Conservation (phyloP, 805 yeast species). For the Candida sanyiensis region DNA sequence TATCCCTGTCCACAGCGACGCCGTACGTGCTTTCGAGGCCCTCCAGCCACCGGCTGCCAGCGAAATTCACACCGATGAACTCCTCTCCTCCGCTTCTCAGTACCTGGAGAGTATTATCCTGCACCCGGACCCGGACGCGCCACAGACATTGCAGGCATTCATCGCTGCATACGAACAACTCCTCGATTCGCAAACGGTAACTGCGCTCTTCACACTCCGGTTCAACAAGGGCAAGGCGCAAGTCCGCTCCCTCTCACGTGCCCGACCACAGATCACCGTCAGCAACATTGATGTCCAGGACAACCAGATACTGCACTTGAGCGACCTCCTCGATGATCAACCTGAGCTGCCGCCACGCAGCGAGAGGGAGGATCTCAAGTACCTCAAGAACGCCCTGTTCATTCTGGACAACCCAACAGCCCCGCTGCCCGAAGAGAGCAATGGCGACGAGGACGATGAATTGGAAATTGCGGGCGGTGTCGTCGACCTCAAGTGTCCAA, state of each 20-base stretch:
- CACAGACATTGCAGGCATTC: not conserved
- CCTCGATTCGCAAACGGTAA: slow-evolving; percentile 13
- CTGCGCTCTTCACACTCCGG: slow-evolving; percentile 10
- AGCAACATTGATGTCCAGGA: slow-evolving; percentile 11
- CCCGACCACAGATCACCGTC: slow-evolving; percentile 13
- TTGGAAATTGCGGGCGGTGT: slow-evolving; percentile 64
- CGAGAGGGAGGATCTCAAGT: not conserved
- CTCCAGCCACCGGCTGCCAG: slow-evolving; percentile 5
- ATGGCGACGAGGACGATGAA: slow-evolving; percentile 45
- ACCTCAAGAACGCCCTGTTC: slow-evolving; percentile 38
- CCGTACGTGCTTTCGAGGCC: slow-evolving; percentile 1
- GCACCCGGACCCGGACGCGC: slow-evolving; percentile 2
- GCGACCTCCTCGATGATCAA: slow-evolving; percentile 3
- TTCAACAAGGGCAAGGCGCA: slow-evolving; percentile 14
- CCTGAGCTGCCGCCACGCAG: not conserved
- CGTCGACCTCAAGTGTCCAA: slow-evolving; percentile 63
- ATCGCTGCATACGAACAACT: slow-evolving; percentile 18
- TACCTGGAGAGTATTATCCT: slow-evolving; percentile 14
- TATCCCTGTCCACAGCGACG: not conserved
- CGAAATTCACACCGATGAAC: slow-evolving; percentile 7
- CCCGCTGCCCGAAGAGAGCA: slow-evolving; percentile 45
- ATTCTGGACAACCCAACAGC: slow-evolving; percentile 55
- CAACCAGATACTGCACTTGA: not conserved
- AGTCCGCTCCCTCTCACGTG: slow-evolving; percentile 3
- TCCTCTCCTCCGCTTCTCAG: slow-evolving; percentile 13